Evolutionary conservation across 139 green algal species (phyloP).

Genomic region (Desmodesmus armatus): DNA sequence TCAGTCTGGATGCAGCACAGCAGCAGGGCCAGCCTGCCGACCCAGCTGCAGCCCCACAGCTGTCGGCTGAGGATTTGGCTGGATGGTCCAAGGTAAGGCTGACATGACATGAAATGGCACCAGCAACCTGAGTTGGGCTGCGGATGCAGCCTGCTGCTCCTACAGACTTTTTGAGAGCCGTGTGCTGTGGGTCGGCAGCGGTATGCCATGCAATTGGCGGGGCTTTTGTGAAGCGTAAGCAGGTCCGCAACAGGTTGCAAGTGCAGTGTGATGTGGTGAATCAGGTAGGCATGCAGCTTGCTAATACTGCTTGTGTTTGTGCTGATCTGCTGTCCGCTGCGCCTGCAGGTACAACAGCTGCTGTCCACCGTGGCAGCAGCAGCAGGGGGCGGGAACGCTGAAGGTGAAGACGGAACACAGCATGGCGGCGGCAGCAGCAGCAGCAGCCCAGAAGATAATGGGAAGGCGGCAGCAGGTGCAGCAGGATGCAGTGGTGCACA

Average conservation of each 20-base stretch:
- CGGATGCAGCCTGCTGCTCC: not conserved
- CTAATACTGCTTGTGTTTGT: not conserved
- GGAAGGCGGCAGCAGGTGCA: not conserved
- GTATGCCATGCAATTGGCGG: not conserved
- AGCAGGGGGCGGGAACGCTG: not conserved
- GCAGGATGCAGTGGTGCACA: not conserved
- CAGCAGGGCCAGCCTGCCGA: not conserved
- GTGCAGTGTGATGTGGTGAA: not conserved
- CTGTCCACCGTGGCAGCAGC: slow-evolving; percentile 30
- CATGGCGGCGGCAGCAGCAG: not conserved
- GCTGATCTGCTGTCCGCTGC: too few species aligned
- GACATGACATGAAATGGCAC: not conserved
- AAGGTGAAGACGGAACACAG: not conserved
- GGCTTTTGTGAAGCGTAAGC: not conserved
- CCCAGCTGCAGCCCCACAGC: not conserved
- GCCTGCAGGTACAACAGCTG: slow-evolving; percentile 24
- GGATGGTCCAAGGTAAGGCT: slow-evolving; percentile 40
- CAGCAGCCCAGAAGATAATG: not conserved
- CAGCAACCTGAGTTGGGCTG: not conserved
- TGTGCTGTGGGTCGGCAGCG: not conserved
- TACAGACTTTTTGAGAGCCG: too few species aligned
- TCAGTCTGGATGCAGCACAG: not conserved
- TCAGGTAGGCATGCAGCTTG: not conserved
- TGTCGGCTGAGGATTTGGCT: slow-evolving; percentile 40
- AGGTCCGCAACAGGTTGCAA: not conserved